Evolutionary conservation across 75 land plant genomes (phyloP).

Genomic region (Pinus taeda): DNA sequence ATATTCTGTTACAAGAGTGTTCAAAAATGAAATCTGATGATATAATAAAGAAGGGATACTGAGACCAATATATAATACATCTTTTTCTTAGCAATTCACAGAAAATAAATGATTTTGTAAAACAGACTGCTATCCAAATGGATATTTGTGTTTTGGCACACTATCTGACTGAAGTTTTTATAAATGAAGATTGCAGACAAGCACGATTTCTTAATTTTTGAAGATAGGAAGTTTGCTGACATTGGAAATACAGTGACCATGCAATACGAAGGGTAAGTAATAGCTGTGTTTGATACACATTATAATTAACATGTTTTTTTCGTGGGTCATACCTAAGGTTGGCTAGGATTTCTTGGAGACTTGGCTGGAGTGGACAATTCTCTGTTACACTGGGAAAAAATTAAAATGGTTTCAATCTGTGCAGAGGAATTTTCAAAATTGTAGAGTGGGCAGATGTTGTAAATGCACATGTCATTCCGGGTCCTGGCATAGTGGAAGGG

Average conservation of each 20-base stretch:
- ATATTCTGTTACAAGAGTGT: not conserved
- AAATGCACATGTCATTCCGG: constrained; percentile 92
- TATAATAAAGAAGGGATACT: not conserved
- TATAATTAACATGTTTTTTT: not conserved
- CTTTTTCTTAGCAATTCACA: not conserved
- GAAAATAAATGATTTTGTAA: not conserved
- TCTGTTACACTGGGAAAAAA: not conserved
- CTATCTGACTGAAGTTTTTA: constrained; percentile 4
- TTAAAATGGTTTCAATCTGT: constrained; percentile 7
- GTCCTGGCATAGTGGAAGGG: constrained; percentile 96
- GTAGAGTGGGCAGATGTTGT: constrained; percentile 95
- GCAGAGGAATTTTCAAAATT: constrained; percentile 83
- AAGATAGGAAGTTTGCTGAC: constrained; percentile 98
- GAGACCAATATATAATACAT: not conserved
- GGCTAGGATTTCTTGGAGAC: constrained; percentile 8
- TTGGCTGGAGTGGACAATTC: not conserved
- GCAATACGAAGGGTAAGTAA: constrained; percentile 92
- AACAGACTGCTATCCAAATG: not conserved
- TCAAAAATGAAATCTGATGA: not conserved
- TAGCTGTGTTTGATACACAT: not conserved
- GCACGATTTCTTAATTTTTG: constrained; percentile 91
- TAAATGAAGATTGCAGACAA: constrained; percentile 82
- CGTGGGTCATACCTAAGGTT: not conserved
- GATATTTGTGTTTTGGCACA: not conserved
- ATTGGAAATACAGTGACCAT: constrained; percentile 97